Percentiles rank a stretch among this genome's conserved stretches.
Conservation (phyloP, 148 eudicot genomes). For the Vaccinium vitisidaea region DNA sequence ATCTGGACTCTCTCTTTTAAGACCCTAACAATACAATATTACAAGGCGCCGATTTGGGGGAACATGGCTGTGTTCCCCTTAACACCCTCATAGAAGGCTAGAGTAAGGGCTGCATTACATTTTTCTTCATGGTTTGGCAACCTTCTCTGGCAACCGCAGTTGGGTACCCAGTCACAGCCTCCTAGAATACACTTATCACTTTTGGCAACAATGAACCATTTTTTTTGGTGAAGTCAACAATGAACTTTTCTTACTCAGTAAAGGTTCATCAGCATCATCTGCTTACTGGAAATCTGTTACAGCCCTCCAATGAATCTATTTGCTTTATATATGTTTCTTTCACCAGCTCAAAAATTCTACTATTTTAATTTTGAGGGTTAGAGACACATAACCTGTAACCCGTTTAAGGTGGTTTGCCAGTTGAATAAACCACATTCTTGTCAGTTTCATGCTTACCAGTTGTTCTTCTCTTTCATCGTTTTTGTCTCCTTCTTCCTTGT, state of each 20-base stretch:
- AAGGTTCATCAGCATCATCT: slow-evolving; percentile 4
- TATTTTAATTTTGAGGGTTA: not conserved
- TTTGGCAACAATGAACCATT: too few species aligned
- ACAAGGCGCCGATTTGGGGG: too few species aligned
- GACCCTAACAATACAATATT: too few species aligned
- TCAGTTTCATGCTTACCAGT: not conserved
- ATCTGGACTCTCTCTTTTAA: not conserved
- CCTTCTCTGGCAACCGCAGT: not conserved
- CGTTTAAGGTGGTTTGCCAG: not conserved
- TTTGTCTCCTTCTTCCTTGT: slow-evolving; percentile 8
- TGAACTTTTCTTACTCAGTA: not conserved
- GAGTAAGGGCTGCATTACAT: not conserved
- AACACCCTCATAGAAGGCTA: not conserved
- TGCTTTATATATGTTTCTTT: not conserved
- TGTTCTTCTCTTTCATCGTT: not conserved
- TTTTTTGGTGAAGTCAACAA: too few species aligned
- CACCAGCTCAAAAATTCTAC: not conserved
- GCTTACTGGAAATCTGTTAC: too few species aligned
- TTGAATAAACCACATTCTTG: not conserved
- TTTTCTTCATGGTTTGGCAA: not conserved
- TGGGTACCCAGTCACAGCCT: not conserved
- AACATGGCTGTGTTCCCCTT: not conserved
- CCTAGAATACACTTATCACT: not conserved
- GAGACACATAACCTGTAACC: not conserved
- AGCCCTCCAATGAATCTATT: not conserved